Base-by-base conservation (phyloP, 1,284 basidiomycete species). In the Psilocybe mexicana region DNA sequence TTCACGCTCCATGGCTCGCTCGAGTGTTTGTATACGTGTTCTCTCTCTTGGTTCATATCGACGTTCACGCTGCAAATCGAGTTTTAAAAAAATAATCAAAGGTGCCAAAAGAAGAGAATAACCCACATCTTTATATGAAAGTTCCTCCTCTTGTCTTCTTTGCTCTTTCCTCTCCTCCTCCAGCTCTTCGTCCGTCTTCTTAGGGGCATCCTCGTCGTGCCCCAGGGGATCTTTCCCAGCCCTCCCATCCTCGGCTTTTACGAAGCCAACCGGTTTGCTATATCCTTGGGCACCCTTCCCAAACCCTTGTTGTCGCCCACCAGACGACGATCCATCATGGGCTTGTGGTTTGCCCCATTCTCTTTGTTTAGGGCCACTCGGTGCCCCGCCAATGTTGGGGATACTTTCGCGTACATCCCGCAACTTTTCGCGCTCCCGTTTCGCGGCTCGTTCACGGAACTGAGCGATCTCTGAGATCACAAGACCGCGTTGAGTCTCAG, bases 381-480 rank as follows among this genome's bases (percentile, higher is more conserved):
- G 87, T 6, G 81, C 73, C 25, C 61, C 70, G 54, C 73, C 66
- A 52, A 75, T 68, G 56, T 72, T 60, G 47, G 82, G 80, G 62
- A 84, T 82, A 54, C 74, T 83, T 52, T 83, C 82, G 60, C 81
- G 81, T 12, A 90, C 88, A 65, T 91, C 85, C 53, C 83, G 79
- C 76, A 90, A 77, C 76, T 93, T 93, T 72, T 95, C 92, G 35
- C 90, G 82, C 67, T 96, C 93, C 28, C 90, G 79, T 70, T 93
- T 92, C 11, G 91, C 93, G 0, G 93, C 90, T 14, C 90, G 84
- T 73, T 94, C 92, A 54, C 93, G 84, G 73, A 96, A 98, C 66
- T 94, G 89, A 0, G 94, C 94, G 61, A 98, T 98, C 71, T 98
- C 95, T 36, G 89, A 93, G 58, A 98, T 89, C 55, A 98, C 95